Evolutionary conservation across 2,329 filamentous ascomycete genomes (phyloP), one percentile per base, ranked within the genome.

Genomic region (Thermoascus crustaceus): DNA sequence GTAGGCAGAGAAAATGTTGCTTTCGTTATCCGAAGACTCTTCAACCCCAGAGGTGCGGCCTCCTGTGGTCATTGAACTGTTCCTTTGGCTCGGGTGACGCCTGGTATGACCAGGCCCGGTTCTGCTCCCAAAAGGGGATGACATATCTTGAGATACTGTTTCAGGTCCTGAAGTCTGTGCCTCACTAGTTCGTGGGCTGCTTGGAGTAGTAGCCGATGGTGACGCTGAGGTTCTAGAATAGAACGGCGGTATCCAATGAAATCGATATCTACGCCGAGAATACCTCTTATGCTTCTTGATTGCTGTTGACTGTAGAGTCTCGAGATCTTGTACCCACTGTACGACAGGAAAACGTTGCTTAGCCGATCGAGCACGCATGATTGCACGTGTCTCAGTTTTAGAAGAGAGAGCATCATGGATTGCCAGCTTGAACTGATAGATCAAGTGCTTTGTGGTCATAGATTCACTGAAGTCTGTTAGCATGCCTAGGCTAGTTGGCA

Each of bases 281-380:
- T 45, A 55, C 44, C 64, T 67, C 41, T 65, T 52, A 49, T 68
- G 64, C 8, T 73, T 64, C 40, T 67, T 67, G 51, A 78, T 77
- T 2, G 73, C 64, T 10, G 65, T 69, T 18, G 57, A 56, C 46
- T 78, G 74, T 11, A 79, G 62, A 18, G 66, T 70, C 41, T 76
- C 73, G 2, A 78, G 62, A 38, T 73, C 71, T 45, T 75, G 68
- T 30, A 76, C 64, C 75, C 75, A 79, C 47, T 77, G 72, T 7
- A 69, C 68, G 14, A 79, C 73, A 10, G 75, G 75, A 57, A 79
- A 79, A 29, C 75, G 65, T 48, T 79, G 75, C 45, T 71, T 72
- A 6, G 69, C 72, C 21, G 72, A 74, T 45, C 72, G 67, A 27
- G 74, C 75, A 55, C 75, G 64, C 75, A 79, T 78, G 44, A 69